A percentile compares a stretch with the other conserved stretches of the same genome.
Conservation (phyloP, 2,329 filamentous ascomycete genomes). For the Ceratocystis lukuohia region DNA sequence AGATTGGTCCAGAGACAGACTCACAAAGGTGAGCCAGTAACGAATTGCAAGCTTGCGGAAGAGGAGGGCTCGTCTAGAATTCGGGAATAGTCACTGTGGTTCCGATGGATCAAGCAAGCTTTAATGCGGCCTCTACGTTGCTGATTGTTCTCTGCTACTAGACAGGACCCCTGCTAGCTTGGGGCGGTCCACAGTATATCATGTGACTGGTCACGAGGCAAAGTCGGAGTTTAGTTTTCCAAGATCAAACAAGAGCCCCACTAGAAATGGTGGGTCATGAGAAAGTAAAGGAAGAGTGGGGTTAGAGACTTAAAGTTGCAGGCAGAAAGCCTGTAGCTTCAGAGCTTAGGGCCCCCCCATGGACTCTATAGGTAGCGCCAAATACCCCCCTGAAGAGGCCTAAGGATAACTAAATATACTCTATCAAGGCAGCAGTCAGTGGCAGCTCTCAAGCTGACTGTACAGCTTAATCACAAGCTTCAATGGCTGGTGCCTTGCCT, state of each 20-base stretch:
- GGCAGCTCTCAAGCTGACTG: background rate
- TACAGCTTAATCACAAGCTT: constrained; percentile 6
- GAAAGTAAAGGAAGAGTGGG: background rate
- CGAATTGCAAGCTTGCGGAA: background rate
- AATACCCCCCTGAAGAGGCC: background rate
- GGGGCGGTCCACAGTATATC: background rate
- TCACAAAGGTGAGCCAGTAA: background rate
- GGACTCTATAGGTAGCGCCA: background rate
- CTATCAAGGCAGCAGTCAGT: background rate
- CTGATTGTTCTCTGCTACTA: background rate
- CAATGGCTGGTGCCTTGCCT: constrained; percentile 5
- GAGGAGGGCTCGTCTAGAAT: background rate
- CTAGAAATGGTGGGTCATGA: constrained; percentile 1
- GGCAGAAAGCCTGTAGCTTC: background rate
- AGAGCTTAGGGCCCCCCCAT: background rate
- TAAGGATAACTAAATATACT: background rate
- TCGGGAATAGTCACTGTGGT: background rate
- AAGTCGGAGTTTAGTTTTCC: background rate
- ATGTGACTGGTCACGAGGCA: background rate
- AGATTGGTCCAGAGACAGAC: background rate
- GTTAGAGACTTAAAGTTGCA: background rate
- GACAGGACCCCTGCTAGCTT: background rate
- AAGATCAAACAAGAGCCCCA: background rate
- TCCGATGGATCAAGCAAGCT: background rate
- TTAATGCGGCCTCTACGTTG: background rate